Percentiles rank a stretch among this genome's conserved stretches.
phyloP scores from a whole-genome alignment of 2,329 filamentous ascomycete genomes.

The Chaetoscypha palmicola region DNA sequence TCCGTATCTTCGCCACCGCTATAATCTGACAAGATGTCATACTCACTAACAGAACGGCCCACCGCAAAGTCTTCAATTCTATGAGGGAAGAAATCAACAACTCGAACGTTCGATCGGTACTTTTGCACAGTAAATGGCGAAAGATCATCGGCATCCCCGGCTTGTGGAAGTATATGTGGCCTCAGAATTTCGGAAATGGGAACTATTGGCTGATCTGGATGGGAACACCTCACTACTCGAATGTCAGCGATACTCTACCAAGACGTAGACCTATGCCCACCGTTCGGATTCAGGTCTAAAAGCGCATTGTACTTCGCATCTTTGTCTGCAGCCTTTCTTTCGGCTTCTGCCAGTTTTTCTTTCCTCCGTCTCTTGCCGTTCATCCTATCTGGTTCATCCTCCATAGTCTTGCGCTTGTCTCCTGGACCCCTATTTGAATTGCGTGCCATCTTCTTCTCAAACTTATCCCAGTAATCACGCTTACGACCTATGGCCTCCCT shows the following conservation, averaged over 20 bases:
- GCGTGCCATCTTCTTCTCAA: slow-evolving; percentile 35
- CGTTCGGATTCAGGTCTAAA: too few species aligned
- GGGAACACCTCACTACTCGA: slow-evolving; percentile 38
- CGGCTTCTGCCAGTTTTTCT: slow-evolving; percentile 29
- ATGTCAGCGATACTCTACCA: neutral
- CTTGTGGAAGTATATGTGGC: slow-evolving; percentile 38
- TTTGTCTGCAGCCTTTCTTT: neutral
- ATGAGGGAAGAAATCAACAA: slow-evolving; percentile 72
- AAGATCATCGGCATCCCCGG: slow-evolving; percentile 31
- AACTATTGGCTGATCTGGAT: slow-evolving; percentile 33
- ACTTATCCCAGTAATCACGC: slow-evolving; percentile 47
- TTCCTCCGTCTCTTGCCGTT: slow-evolving; percentile 26
- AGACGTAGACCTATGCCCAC: too few species aligned
- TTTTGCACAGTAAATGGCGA: slow-evolving; percentile 70
- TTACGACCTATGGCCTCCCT: slow-evolving; percentile 57
- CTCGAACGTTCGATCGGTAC: slow-evolving; percentile 64
- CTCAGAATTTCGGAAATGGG: slow-evolving; percentile 24
- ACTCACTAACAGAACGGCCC: slow-evolving; percentile 40
- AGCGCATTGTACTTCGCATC: too few species aligned
- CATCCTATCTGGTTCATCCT: slow-evolving; percentile 8
- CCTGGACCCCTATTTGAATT: slow-evolving; percentile 33
- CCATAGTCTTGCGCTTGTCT: slow-evolving; percentile 26
- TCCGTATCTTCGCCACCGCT: slow-evolving; percentile 28
- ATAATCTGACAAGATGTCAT: slow-evolving; percentile 42
- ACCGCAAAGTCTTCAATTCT: slow-evolving; percentile 64